Evolutionary conservation across 345 rosid genomes (phyloP).

Genomic region (Anacardium occidentale): DNA sequence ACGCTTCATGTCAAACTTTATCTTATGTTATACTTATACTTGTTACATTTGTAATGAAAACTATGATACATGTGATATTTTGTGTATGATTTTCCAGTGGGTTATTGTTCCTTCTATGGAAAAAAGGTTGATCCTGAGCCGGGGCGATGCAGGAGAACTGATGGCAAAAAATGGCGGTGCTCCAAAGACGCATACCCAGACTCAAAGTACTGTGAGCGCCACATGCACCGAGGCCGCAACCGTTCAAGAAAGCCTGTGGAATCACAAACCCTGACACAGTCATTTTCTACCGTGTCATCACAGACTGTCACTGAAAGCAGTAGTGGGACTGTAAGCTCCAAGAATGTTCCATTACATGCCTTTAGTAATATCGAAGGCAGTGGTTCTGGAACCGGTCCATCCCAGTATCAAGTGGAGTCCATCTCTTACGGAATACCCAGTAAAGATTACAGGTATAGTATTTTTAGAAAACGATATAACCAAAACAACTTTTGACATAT

Average conservation of each 20-base stretch:
- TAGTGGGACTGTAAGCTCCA: conserved; percentile 37
- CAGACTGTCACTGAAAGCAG: conserved; percentile 38
- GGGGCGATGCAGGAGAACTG: conserved; percentile 60
- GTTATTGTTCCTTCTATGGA: conserved; percentile 49
- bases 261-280: conserved; percentile 54
- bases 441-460: conserved; percentile 53
- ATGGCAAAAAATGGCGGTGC: conserved; percentile 65
- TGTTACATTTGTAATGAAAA: conserved; percentile 8
- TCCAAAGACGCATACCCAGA: conserved; percentile 56
- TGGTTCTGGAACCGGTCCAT: conserved; percentile 34
- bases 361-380: conserved; percentile 35
- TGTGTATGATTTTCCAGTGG: conserved; percentile 36
- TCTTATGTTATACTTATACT: background rate
- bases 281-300: conserved; percentile 43
- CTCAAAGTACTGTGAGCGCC: conserved; percentile 94
- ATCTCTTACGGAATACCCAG: conserved; percentile 50
- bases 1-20: background rate
- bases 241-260: conserved; percentile 99
- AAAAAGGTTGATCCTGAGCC: conserved; percentile 66
- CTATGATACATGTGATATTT: conserved; percentile 11
- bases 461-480: background rate
- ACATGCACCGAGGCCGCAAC: conserved; percentile 97
- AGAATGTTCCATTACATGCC: conserved; percentile 36
- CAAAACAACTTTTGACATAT: background rate
- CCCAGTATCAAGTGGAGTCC: conserved; percentile 41